These are phyloP conservation scores for Pseudogymnoascus sp. DNA, from an alignment of 2,329 filamentous ascomycete genomes.

Conservation along the genomic window DNA sequence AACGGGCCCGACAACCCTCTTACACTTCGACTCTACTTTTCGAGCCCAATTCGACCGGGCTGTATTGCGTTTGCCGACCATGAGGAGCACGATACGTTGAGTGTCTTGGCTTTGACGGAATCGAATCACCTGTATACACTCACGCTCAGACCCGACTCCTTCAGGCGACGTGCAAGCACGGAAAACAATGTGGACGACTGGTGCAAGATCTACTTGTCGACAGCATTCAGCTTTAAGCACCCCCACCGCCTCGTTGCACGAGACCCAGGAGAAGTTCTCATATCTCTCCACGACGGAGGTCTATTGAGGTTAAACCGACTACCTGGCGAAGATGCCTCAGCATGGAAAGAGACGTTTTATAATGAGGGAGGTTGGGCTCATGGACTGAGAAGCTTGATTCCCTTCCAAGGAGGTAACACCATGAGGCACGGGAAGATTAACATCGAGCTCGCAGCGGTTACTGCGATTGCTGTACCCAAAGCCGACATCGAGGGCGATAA, in stretches of 20 bases:
- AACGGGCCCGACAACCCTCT: conserved; percentile 62
- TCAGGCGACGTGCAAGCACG: conserved; percentile 59
- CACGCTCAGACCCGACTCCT: conserved; percentile 73
- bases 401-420: conserved; percentile 57
- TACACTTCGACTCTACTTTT: conserved; percentile 71
- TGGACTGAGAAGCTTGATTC: conserved; percentile 57
- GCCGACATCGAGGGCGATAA: conserved; percentile 39
- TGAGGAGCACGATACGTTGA: conserved; percentile 67
- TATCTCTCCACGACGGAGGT: conserved; percentile 73
- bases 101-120: conserved; percentile 71
- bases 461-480: conserved; percentile 49
- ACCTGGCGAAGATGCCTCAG: conserved; percentile 38
- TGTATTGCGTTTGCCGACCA: conserved; percentile 80
- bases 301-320: conserved; percentile 63
- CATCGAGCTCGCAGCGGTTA: conserved; percentile 60
- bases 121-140: conserved; percentile 77
- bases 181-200: conserved; percentile 69
- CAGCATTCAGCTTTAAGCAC: conserved; percentile 67
- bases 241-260: conserved; percentile 75
- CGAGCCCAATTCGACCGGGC: conserved; percentile 61
- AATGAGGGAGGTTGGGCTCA: conserved; percentile 66
- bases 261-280: conserved; percentile 64
- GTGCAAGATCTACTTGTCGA: conserved; percentile 66
- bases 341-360: conserved; percentile 67
- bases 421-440: conserved; percentile 56